Evolutionary conservation across 129 eudicot species (phyloP).

Genomic region (Ambrosia trifida): DNA sequence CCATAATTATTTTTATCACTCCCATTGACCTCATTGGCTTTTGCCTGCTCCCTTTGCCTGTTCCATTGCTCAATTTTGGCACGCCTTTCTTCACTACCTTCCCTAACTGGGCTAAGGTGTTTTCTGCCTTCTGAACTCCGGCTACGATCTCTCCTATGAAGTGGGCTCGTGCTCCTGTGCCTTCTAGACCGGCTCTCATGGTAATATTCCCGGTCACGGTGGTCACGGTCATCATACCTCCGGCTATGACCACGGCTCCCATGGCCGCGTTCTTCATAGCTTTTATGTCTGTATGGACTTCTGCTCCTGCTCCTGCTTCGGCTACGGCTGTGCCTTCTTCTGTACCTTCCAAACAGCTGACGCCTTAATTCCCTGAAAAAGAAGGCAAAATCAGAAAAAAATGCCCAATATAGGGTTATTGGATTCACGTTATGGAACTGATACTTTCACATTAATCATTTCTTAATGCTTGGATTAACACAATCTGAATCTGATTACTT

Average conservation of each 20-base stretch:
- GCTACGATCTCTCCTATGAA: slow-evolving; percentile 63
- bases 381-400: slow-evolving; percentile 5
- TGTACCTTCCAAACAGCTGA: slow-evolving; percentile 72
- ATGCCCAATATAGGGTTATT: background rate
- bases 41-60: slow-evolving; percentile 73
- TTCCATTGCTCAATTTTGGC: slow-evolving; percentile 95
- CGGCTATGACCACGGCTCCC: slow-evolving; percentile 61
- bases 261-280: slow-evolving; percentile 81
- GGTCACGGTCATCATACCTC: slow-evolving; percentile 66
- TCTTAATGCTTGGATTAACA: background rate
- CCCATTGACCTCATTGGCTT: slow-evolving; percentile 28
- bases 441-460: background rate
- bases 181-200: slow-evolving; percentile 74
- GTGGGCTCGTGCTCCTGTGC: slow-evolving; percentile 69
- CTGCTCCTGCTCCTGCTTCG: slow-evolving; percentile 80
- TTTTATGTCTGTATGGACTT: slow-evolving; percentile 77
- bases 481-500: background rate
- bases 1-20: slow-evolving; percentile 21
- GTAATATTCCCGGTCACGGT: slow-evolving; percentile 41
- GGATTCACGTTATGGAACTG: background rate
- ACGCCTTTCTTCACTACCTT: slow-evolving; percentile 91
- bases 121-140: slow-evolving; percentile 67
- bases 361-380: slow-evolving; percentile 66
- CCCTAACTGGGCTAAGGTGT: slow-evolving; percentile 74
- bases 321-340: slow-evolving; percentile 66